These are phyloP conservation scores for Ogataea pilisensis DNA, from an alignment of 805 yeast genomes.

Conservation along the genomic window DNA sequence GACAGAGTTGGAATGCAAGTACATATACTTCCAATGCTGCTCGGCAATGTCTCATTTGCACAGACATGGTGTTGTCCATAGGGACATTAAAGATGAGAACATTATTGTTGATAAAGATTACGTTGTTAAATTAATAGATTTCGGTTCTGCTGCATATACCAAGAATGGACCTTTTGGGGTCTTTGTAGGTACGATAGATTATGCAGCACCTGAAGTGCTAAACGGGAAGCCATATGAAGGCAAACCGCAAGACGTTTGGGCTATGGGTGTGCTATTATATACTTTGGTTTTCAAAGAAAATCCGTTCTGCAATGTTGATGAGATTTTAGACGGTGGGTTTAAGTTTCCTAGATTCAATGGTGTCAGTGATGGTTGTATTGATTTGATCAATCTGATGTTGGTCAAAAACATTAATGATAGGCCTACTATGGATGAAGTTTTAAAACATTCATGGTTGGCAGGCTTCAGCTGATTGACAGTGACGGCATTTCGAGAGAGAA, in stretches of 20 bases:
- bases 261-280: constrained; percentile 84
- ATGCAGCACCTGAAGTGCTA: constrained; percentile 95
- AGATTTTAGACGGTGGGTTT: constrained; percentile 86
- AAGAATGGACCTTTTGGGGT: constrained; percentile 94
- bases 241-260: constrained; percentile 96
- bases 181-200: constrained; percentile 95
- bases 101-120: constrained; percentile 83
- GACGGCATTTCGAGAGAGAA: too few species aligned
- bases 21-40: constrained; percentile 74
- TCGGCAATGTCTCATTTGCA: constrained; percentile 81
- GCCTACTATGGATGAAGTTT: constrained; percentile 70
- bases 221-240: constrained; percentile 88
- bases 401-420: constrained; percentile 63
- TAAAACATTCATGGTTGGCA: constrained; percentile 65
- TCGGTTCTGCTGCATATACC: constrained; percentile 91
- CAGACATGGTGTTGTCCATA: constrained; percentile 79
- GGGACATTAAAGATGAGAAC: constrained; percentile 95
- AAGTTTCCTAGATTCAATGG: constrained; percentile 53
- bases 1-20: constrained; percentile 73
- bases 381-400: constrained; percentile 60
- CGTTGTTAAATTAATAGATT: constrained; percentile 81
- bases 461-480: constrained; percentile 20
- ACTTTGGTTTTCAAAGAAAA: constrained; percentile 90
- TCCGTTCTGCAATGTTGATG: constrained; percentile 94
- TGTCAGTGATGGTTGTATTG: constrained; percentile 57